phyloP scores from a whole-genome alignment of 345 rosid genomes.

The rapeseed (Brassica napus) region Da-Ae NC_063437.1:2453501-2454000 shows the following conservation, averaged over 20 bases:
- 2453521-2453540: conserved; percentile 42
- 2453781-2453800: conserved; percentile 71
- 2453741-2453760: conserved; percentile 77
- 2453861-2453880: conserved; percentile 75
- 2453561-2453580: conserved; percentile 56
- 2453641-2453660: conserved; percentile 72
- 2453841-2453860: conserved; percentile 74
- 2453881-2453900: conserved; percentile 54
- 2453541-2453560: too few relatives aligned
- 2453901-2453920: conserved; percentile 55
- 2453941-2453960: conserved; percentile 31
- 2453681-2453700: conserved; percentile 65
- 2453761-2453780: conserved; percentile 82
- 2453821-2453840: conserved; percentile 87
- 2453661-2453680: conserved; percentile 86
- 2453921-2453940: conserved; percentile 61
- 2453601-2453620: conserved; percentile 74
- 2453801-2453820: conserved; percentile 79
- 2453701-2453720: conserved; percentile 77
- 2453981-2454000: too few relatives aligned
- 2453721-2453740: conserved; percentile 66
- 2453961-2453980: too few relatives aligned
- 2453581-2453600: conserved; percentile 78
- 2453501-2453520: background rate
- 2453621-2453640: conserved; percentile 94